Evolutionary conservation across 73 alveolate genomes (phyloP).

Genomic region (Tetrahymena malaccensis): DNA sequence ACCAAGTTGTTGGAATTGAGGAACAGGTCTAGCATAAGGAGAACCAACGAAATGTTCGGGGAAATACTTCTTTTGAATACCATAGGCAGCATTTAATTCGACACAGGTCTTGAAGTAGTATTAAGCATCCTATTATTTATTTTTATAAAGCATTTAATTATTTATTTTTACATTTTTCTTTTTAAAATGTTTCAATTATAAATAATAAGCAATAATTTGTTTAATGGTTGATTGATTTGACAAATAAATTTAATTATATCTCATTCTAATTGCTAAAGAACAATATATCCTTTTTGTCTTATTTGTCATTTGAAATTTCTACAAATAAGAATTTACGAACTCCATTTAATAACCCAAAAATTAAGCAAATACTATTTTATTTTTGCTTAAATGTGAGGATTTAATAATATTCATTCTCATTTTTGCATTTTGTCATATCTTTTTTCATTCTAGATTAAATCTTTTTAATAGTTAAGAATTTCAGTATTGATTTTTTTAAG

Average conservation of each 20-base stretch:
- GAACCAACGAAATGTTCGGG: constrained; percentile 36
- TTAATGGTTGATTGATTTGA: too few relatives aligned
- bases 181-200: neutral
- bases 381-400: neutral
- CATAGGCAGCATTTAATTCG: constrained; percentile 31
- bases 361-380: neutral
- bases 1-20: constrained; percentile 34
- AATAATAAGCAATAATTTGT: neutral
- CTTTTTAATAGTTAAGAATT: neutral
- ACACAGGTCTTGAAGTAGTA: constrained; percentile 26
- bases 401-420: neutral
- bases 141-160: neutral
- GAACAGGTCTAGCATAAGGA: constrained; percentile 41
- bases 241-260: too few relatives aligned
- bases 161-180: neutral
- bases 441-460: neutral
- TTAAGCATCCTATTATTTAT: constrained; percentile 11
- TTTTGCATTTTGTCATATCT: neutral
- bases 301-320: too few relatives aligned
- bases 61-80: constrained; percentile 34
- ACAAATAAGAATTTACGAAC: too few relatives aligned
- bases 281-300: too few relatives aligned
- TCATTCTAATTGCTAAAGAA: too few relatives aligned
- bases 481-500: neutral
- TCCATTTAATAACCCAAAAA: neutral